phyloP scores from a whole-genome alignment of 345 rosid species.

The Durio zibethinus region DNA sequence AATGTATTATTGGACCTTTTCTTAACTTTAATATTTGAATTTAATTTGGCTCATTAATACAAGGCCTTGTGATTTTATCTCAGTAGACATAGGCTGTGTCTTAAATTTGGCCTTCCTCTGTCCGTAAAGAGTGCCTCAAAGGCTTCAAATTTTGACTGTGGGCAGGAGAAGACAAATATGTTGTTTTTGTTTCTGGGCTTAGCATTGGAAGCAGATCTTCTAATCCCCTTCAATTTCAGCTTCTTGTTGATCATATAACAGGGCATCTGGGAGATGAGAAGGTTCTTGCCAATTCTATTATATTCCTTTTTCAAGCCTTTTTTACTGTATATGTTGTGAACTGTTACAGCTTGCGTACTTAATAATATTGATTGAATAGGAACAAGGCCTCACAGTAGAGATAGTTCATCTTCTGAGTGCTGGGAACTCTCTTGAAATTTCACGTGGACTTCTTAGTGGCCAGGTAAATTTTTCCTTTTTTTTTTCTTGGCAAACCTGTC shows the following conservation, averaged over 20 bases:
- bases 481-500: neutral
- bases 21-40: neutral
- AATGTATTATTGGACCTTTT: neutral
- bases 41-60: conserved; percentile 1
- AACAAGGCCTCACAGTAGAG: conserved; percentile 68
- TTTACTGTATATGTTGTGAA: conserved; percentile 12
- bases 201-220: conserved; percentile 61
- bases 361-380: conserved; percentile 42
- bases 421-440: conserved; percentile 88
- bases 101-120: neutral
- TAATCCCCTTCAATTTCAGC: conserved; percentile 88
- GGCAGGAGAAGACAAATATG: conserved; percentile 84
- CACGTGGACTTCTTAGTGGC: conserved; percentile 60
- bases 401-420: conserved; percentile 89
- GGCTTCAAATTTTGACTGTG: conserved; percentile 15
- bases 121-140: conserved; percentile 20
- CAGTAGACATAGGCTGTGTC: neutral
- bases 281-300: conserved; percentile 40
- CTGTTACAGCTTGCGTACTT: conserved; percentile 10
- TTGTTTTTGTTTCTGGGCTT: conserved; percentile 79
- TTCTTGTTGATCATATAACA: conserved; percentile 92
- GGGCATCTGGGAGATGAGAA: conserved; percentile 88
- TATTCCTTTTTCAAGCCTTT: conserved; percentile 10
- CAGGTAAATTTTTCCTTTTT: conserved; percentile 43
- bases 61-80: neutral